Evolutionary conservation across 129 eudicot genomes (phyloP), one percentile per base, ranked within the genome.

Genomic region (Tagetes erecta): DNA sequence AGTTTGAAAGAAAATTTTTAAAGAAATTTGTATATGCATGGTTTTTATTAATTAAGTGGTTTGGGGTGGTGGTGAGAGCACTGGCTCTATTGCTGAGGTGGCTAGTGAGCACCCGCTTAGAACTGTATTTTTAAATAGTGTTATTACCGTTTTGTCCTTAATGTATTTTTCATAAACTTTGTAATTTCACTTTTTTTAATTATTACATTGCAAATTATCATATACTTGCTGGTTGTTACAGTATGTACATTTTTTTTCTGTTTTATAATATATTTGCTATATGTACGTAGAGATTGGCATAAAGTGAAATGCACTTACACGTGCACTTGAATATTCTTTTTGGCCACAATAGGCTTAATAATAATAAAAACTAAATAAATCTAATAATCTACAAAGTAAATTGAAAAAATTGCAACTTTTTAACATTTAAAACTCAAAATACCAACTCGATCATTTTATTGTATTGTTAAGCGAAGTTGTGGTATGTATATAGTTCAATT

Each of bases 61-160:
- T 80, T 42, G 75, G 39, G 73, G 42, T 37, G 79, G 55, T 68
- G 60, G 52, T 59, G 63, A 69, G 63, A 71, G 20, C 67, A 62
- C 45, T 52, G 81, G 80, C 84, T 75, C 84, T 83, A 81, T 76
- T 76, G 94, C 88, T 67, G 94, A 85, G 93, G 93, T 85, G 82
- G 83, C 72, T 72, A 68, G 83, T 82, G 78, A 71, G 90, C 94
- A 85, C 94, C 94, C 94, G 94, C 94, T 83, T 83, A 75, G 73
- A 82, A 76, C 58, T 64, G 68, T 50, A 75, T 71, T 40, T 71
- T 34, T 35, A 62, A 11, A 14, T 66, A 72, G 64, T 56, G 41
- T 65, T 72, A 66, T 73, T 73, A 44, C 53, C 40, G 50, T 45
- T 69, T 74, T 64, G 38, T 52, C 79, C 35, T 63, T 47, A 37